These are phyloP conservation scores for Eremomyces bilateralis DNA, from an alignment of 495 filamentous ascomycete genomes.

Conservation along the genomic window DNA sequence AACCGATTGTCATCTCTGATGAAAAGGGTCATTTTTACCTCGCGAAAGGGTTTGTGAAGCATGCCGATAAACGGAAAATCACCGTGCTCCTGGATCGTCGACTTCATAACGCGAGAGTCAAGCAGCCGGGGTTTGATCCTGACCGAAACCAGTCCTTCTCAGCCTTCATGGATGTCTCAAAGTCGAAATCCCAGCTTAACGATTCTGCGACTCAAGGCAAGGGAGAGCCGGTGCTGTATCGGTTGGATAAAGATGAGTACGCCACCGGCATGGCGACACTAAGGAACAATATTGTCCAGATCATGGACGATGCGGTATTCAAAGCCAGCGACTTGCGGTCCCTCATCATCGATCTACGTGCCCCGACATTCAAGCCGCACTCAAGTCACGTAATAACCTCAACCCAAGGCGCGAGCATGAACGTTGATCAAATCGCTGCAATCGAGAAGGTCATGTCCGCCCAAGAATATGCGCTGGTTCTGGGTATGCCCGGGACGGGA, in stretches of 20 bases:
- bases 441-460: conserved; percentile 91
- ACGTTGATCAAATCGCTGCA: conserved; percentile 66
- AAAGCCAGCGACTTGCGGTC: conserved; percentile 51
- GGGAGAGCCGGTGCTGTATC: conserved; percentile 40
- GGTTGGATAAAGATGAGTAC: conserved; percentile 93
- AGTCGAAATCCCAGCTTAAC: conserved; percentile 16
- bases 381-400: conserved; percentile 19
- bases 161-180: conserved; percentile 78
- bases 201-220: conserved; percentile 22
- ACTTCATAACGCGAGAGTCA: conserved; percentile 67
- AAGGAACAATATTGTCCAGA: conserved; percentile 74
- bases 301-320: conserved; percentile 64
- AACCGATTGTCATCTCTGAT: conserved; percentile 91
- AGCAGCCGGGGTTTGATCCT: conserved; percentile 49
- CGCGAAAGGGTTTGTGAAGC: conserved; percentile 70
- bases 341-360: conserved; percentile 49
- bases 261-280: conserved; percentile 92
- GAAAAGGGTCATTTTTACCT: conserved; percentile 88
- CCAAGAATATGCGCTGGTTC: conserved; percentile 77
- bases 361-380: conserved; percentile 56
- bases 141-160: conserved; percentile 61
- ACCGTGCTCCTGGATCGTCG: conserved; percentile 73
- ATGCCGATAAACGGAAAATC: conserved; percentile 49
- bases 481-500: conserved; percentile 94
- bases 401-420: conserved; percentile 35